These are phyloP conservation scores for Lotus japonicus DNA, from an alignment of 306 rosid genomes.

Conservation along the genomic window DNA sequence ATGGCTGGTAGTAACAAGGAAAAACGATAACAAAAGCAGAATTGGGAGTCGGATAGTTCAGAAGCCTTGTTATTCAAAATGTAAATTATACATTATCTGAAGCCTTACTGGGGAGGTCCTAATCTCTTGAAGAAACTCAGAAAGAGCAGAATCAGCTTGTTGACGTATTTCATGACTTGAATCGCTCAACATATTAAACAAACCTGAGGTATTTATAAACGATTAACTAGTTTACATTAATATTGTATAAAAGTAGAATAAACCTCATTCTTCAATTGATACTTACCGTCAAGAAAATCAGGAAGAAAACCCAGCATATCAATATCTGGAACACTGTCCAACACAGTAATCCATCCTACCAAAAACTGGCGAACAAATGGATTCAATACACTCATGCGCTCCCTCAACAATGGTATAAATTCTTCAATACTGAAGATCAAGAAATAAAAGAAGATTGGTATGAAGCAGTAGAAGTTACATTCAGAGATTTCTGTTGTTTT, in stretches of 20 bases:
- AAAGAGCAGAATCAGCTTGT: conserved; percentile 98
- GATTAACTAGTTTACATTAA: conserved; percentile 18
- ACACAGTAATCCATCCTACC: conserved; percentile 98
- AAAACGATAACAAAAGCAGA: conserved; percentile 10
- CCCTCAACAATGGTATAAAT: conserved; percentile 93
- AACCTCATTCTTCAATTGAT: background rate
- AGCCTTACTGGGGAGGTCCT: conserved; percentile 94
- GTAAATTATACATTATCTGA: conserved; percentile 10
- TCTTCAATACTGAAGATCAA: conserved; percentile 75
- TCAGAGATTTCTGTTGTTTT: background rate
- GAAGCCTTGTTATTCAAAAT: conserved; percentile 33
- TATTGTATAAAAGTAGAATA: background rate
- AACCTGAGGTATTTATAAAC: conserved; percentile 52
- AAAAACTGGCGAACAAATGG: conserved; percentile 97
- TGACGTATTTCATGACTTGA: conserved; percentile 94
- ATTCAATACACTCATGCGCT: conserved; percentile 95
- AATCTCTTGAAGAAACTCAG: conserved; percentile 98
- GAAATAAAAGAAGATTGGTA: conserved; percentile 16
- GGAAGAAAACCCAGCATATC: conserved; percentile 99
- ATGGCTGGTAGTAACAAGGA: background rate
- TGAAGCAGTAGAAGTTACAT: conserved; percentile 6
- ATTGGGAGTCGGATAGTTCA: background rate
- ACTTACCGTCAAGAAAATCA: conserved; percentile 82
- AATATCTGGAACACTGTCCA: conserved; percentile 95
- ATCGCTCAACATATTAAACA: conserved; percentile 96